Evolutionary conservation across 1,284 basidiomycete species (phyloP).

Genomic region (Apiotrichum sp.): DNA sequence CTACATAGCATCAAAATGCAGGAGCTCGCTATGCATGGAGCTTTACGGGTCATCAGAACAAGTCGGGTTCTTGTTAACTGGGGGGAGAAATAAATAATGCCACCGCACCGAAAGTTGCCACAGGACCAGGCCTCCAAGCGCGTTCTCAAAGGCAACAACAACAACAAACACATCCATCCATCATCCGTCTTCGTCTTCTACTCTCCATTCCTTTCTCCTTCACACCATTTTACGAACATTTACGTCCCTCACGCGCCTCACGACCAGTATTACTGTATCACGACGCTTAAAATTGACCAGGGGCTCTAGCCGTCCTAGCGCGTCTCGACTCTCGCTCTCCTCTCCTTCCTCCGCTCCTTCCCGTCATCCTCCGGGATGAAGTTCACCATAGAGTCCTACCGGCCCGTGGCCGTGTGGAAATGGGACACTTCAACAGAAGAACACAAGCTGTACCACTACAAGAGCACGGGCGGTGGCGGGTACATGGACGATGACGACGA

Average conservation of each 20-base stretch:
- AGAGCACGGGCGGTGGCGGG: background rate
- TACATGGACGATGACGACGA: constrained; percentile 55
- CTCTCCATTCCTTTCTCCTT: too few species aligned
- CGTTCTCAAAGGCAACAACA: background rate
- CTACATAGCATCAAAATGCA: background rate
- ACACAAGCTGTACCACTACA: constrained; percentile 34
- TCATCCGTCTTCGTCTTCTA: too few species aligned
- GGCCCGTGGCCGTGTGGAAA: constrained; percentile 46
- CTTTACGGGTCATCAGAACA: too few species aligned
- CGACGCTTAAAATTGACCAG: background rate
- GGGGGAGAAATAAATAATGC: too few species aligned
- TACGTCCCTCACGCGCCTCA: background rate
- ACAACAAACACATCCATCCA: background rate
- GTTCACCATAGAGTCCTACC: constrained; percentile 37
- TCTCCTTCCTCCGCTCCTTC: background rate
- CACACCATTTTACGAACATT: too few species aligned
- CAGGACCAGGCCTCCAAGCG: too few species aligned
- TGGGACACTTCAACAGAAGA: constrained; percentile 42
- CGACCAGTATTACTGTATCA: background rate
- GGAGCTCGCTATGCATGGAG: too few species aligned
- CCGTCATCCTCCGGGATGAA: constrained; percentile 30
- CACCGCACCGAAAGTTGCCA: too few species aligned
- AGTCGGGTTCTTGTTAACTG: too few species aligned
- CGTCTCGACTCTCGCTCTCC: too few species aligned
- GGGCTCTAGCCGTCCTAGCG: too few species aligned